These are phyloP conservation scores for Zanthoxylum bungeanum DNA, from an alignment of 345 rosid species.

Conservation along the genomic window DNA sequence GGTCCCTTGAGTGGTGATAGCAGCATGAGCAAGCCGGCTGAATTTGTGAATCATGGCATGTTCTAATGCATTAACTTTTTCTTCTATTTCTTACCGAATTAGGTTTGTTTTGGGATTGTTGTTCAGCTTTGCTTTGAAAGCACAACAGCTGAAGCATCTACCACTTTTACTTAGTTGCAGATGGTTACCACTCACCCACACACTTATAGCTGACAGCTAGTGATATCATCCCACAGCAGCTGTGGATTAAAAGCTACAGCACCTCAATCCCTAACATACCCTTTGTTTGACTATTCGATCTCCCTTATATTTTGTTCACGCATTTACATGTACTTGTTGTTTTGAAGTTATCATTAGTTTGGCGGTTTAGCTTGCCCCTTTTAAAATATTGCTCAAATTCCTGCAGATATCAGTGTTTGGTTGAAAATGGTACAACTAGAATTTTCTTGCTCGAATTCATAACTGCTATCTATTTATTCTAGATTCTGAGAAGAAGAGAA, in stretches of 20 bases:
- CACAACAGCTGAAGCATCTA: background rate
- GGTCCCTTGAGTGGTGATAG: slow-evolving; percentile 32
- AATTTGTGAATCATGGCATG: slow-evolving; percentile 78
- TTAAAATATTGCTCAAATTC: background rate
- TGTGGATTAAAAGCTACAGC: background rate
- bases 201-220: background rate
- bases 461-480: background rate
- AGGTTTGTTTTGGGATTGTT: background rate
- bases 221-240: background rate
- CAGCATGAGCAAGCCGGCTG: slow-evolving; percentile 51
- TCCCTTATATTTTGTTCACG: background rate
- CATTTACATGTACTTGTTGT: background rate
- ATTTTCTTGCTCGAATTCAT: background rate
- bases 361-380: background rate
- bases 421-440: background rate
- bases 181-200: background rate
- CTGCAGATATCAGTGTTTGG: background rate
- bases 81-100: background rate
- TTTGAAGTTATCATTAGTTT: background rate
- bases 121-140: background rate
- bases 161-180: background rate
- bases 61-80: slow-evolving; percentile 1
- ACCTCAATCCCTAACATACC: background rate
- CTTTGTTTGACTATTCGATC: background rate
- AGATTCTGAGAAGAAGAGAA: background rate